Percentiles rank a stretch among this genome's conserved stretches.
phyloP scores from a whole-genome alignment of 495 filamentous ascomycete species.

The Penicillium longicatenatum region DNA sequence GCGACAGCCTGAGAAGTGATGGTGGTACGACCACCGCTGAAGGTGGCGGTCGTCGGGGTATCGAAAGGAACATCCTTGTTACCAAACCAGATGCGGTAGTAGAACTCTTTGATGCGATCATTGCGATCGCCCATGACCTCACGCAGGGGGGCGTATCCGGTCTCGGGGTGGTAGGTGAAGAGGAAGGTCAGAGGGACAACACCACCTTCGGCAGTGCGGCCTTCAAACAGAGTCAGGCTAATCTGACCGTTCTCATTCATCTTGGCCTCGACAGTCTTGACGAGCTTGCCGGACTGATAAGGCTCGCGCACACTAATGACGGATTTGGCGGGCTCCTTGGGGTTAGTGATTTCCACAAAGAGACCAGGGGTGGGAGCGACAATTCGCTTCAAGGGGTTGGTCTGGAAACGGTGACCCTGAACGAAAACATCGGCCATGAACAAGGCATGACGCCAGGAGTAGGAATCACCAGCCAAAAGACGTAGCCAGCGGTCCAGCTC shows the following conservation, averaged over 20 bases:
- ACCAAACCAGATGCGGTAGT: conserved; percentile 93
- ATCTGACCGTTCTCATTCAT: conserved; percentile 77
- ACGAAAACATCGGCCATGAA: conserved; percentile 94
- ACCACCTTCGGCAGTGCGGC: conserved; percentile 78
- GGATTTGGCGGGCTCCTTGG: conserved; percentile 76
- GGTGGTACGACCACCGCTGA: conserved; percentile 81
- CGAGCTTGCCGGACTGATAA: conserved; percentile 63
- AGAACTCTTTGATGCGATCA: conserved; percentile 96
- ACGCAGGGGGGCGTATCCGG: conserved; percentile 90
- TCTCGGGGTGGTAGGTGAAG: conserved; percentile 91
- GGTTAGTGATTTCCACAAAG: conserved; percentile 82
- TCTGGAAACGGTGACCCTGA: conserved; percentile 94
- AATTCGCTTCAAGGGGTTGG: conserved; percentile 89
- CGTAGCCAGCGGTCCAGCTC: conserved; percentile 78
- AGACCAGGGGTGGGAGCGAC: conserved; percentile 84
- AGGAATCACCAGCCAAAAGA: conserved; percentile 79
- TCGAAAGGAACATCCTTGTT: conserved; percentile 83
- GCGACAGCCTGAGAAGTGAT: conserved; percentile 92
- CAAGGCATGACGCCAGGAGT: conserved; percentile 96
- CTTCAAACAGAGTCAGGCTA: conserved; percentile 81
- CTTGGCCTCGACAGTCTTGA: conserved; percentile 84
- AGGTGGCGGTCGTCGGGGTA: conserved; percentile 76
- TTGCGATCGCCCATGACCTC: conserved; percentile 96
- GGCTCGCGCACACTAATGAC: conserved; percentile 76
- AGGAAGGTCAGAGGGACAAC: conserved; percentile 77